Evolutionary conservation across 805 yeast genomes (phyloP), one percentile per base, ranked within the genome.

Genomic region (Tetrapisispora iriomotensis): DNA sequence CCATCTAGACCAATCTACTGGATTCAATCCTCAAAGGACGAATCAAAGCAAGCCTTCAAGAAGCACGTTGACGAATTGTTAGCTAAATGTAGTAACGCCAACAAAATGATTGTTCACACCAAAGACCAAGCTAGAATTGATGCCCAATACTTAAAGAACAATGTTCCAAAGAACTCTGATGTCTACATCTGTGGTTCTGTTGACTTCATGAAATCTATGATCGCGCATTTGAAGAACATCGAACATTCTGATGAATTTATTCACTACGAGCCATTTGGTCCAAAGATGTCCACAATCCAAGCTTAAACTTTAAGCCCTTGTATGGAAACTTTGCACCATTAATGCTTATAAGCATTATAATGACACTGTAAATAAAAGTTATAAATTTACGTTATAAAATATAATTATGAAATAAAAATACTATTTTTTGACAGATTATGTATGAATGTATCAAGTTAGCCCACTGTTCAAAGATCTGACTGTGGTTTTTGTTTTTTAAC

Each of bases 231-330:
- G 23, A 46, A 41, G 19, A 32, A 37, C 2, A 33, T 56, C 10
- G 49, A 48, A 20, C 56, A 51, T 30, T 38, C 45, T n/a, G 48
- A 45, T n/a, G 53, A 51, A 24, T 32, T 38, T 35, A 41, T 58
- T 26, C 63, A 58, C 36, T 58, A 58, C 41, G 63, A 58, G 39
- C 59, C 59, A 25, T 58, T 58, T 28, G 63, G 63, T 35, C 61
- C 61, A 38, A 58, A 58, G 43, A 58, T 58, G 63, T 38, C 54
- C n/a, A 55, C 58, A 12, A 41, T 55, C 10, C 42, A 44, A 8
- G 53, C 43, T 20, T 49, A 33, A 37, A 5, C 23, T 4, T 5
- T 27, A 27, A n/a, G n/a, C n/a, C n/a, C n/a, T n/a, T n/a, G n/a
- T n/a, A n/a, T n/a, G n/a, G n/a, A n/a, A n/a, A n/a, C n/a, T n/a